Base-by-base conservation (phyloP, 192 early-diverging fungal species). In the Coemansia sp. region DNA sequence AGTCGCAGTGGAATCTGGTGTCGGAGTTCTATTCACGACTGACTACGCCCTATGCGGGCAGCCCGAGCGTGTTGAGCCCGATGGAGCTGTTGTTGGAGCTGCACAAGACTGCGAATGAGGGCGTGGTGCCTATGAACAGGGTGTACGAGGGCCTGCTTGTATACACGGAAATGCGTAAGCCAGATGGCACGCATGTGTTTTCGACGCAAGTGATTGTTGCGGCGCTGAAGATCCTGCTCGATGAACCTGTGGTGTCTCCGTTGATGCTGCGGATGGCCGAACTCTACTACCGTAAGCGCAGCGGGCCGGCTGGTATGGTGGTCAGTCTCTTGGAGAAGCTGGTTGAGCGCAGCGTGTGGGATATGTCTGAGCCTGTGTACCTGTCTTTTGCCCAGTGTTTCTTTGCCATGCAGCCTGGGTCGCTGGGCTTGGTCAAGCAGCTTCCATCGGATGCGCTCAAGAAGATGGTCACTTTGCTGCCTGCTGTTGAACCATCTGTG, bases 1-100 rank as follows among this genome's bases (percentile, higher is more conserved):
- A 67, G 19, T 45, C 46, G 9, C 61, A 41, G 21, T 53, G 62
- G 29, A 27, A 32, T 23, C 48, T 77, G 31, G 53, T 83, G 41
- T 46, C 64, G 1, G 73, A 75, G 34, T 63, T 67, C 39, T 83
- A 77, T 34, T 27, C 45, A 1, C 75, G 76, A 4, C 45, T 77
- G 66, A 83, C 73, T 5, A 74, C 66, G 17, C 69, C 80, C 41
- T 71, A 58, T 25, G 36, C 59, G 5, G 68, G 72, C 5, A 72
- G 69, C 1, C 72, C 80, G 21, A 77, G 80, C 63, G 45, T 74
- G 48, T 53, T 83, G 53, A 83, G 80, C 31, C 80, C 80, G n/a
- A 77, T 73, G 15, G 72, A 83, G 55, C 64, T 83, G 44, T 62
- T 83, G 32, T 25, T 83, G n/a, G 69, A 66, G 19, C 57, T 83